Base-by-base conservation (phyloP, 345 rosid genomes). In the Noccaea caerulescens region DNA sequence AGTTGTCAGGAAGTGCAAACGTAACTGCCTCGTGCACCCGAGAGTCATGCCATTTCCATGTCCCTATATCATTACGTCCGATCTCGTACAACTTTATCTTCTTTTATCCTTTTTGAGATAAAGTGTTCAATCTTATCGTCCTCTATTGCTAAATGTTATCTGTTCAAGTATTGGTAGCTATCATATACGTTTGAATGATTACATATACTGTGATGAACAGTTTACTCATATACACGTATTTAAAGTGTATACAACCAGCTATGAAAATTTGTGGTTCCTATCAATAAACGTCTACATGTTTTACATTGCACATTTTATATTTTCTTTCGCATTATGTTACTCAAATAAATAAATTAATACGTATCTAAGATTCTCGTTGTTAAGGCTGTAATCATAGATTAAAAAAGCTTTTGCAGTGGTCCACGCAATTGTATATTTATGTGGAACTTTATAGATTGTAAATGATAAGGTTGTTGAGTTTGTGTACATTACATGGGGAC, bases 401-500 rank as follows among this genome's bases (percentile, higher is more conserved):
- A 61, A 5, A 57, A 56, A 71, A 18, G 10, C 7, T 52, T 49
- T 30, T 30, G 61, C 43, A 51, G 44, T 71, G 61, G 75, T 61
- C 61, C 68, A 71, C 45, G 60, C 47, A 50, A 71, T 62, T 60
- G 44, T 71, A 30, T 33, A 8, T 39, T 4, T 32, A 42, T 71
- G 38, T 52, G 33, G 38, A 61, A 62, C 36, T 52, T 62, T 62
- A 43, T 37, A 62, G 38, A 61, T 71, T 51, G 54, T 69, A 71
- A 71, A 62, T 62, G 63, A 62, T 72, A 62, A 53, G 76, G 63
- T 72, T 27, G 75, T 71, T 71, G 69, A 55, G 70, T 72, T 63
- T 63, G 47, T 53, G 32, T 72, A 64, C 58, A 64, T 63, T 72
- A 63, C 71, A 72, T 72, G 76, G 64, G 34, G 65, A 43, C 76